Conservation (phyloP, 352 stramenopile species). For the Globisporangium takayamanum region DNA sequence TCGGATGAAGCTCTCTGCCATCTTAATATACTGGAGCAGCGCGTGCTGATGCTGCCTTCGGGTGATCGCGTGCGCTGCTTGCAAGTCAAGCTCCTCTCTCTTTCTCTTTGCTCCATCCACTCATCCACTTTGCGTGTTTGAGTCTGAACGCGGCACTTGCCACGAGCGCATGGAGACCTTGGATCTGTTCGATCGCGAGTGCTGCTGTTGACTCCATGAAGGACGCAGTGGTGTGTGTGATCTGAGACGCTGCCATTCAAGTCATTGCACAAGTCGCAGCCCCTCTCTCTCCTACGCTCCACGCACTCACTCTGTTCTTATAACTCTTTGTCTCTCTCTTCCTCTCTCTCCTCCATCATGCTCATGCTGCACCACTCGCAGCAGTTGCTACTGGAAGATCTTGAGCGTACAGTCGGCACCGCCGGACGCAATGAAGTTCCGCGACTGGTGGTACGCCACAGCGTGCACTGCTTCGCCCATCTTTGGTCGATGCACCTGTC, state of each 20-base stretch:
- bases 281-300: no score
- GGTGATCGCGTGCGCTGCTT: constrained; percentile 10
- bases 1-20: constrained; percentile 53
- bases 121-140: not conserved
- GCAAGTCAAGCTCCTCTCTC: not conserved
- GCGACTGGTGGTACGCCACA: constrained; percentile 69
- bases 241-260: not conserved
- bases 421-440: constrained; percentile 74
- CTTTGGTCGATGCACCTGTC: constrained; percentile 71
- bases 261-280: no score
- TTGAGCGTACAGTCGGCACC: constrained; percentile 84
- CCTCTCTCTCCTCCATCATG: not conserved
- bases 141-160: not conserved
- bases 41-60: constrained; percentile 8
- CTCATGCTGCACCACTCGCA: not conserved
- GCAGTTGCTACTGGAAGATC: constrained; percentile 68
- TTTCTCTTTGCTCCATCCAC: no score
- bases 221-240: no score
- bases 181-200: no score
- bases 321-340: not conserved
- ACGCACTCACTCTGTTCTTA: no score
- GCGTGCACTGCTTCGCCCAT: constrained; percentile 73
- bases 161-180: no score
- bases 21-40: constrained; percentile 36
- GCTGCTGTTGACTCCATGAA: no score